Evolutionary conservation across 2,329 filamentous ascomycete species (phyloP).

Genomic region (Aspergillus transmontanensis): DNA sequence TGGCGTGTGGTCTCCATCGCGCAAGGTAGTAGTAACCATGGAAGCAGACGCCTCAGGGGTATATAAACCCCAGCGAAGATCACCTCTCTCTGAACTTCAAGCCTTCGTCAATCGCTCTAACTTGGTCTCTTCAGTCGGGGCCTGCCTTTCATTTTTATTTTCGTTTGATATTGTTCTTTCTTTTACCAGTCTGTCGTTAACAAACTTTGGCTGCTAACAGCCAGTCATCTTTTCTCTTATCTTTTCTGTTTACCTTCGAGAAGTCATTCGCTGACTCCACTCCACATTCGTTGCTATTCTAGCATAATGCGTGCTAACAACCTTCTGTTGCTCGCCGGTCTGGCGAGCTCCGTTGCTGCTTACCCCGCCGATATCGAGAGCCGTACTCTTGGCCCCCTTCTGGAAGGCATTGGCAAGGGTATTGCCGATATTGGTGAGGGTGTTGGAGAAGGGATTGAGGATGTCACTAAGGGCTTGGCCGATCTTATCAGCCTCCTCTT

Average conservation of each 20-base stretch:
- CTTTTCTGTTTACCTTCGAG: conserved; percentile 20
- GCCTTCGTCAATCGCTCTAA: conserved; percentile 27
- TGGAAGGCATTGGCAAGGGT: not conserved
- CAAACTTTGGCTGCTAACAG: conserved; percentile 23
- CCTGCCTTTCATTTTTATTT: conserved; percentile 21
- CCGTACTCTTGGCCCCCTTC: conserved; percentile 27
- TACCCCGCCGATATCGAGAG: conserved; percentile 33
- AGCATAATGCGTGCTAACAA: conserved; percentile 28
- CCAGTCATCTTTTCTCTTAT: conserved; percentile 17
- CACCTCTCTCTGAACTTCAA: conserved; percentile 25
- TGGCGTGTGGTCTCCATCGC: conserved; percentile 18
- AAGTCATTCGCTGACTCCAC: conserved; percentile 19
- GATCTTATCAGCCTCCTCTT: conserved; percentile 28
- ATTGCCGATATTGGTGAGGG: not conserved
- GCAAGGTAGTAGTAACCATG: conserved; percentile 12
- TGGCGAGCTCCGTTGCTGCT: conserved; percentile 36
- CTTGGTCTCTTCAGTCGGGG: conserved; percentile 19
- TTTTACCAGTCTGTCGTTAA: conserved; percentile 39
- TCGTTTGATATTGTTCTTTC: conserved; percentile 23
- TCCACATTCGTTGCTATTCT: conserved; percentile 23
- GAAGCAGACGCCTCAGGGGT: conserved; percentile 31
- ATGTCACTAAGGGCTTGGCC: conserved; percentile 24
- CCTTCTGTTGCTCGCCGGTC: conserved; percentile 35
- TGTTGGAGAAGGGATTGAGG: conserved; percentile 1
- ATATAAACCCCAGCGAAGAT: conserved; percentile 36